These are phyloP conservation scores for Pythium pectinolyticum DNA, from an alignment of 352 stramenopile species.

Conservation along the genomic window DNA sequence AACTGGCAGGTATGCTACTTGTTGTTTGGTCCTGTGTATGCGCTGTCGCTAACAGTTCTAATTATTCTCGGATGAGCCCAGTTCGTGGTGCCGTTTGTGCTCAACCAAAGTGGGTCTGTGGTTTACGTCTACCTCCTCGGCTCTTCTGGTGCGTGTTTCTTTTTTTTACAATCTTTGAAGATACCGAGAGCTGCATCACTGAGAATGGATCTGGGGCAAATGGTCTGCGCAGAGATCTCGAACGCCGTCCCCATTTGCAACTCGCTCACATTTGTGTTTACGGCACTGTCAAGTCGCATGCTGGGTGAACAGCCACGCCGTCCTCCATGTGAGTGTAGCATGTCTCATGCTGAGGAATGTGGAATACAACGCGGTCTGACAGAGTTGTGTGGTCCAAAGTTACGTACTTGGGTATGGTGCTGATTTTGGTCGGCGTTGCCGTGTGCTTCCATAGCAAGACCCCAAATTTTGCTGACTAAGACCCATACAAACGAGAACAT, in stretches of 20 bases:
- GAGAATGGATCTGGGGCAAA: too few species aligned
- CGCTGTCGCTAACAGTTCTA: too few species aligned
- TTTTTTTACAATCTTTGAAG: too few species aligned
- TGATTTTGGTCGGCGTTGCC: constrained; percentile 28
- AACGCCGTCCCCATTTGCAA: constrained; percentile 89
- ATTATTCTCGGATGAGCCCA: constrained; percentile 17
- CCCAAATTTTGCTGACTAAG: background rate
- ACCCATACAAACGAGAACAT: too few species aligned
- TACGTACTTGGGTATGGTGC: constrained; percentile 29
- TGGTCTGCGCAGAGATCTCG: constrained; percentile 77
- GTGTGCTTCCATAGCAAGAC: constrained; percentile 31
- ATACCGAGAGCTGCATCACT: too few species aligned
- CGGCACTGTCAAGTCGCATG: constrained; percentile 73
- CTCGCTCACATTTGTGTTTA: constrained; percentile 87
- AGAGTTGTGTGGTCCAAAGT: constrained; percentile 1
- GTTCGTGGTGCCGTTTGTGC: constrained; percentile 78
- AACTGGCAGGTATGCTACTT: constrained; percentile 70
- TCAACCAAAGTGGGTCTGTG: constrained; percentile 85
- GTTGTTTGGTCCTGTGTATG: background rate
- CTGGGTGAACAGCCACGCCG: constrained; percentile 72
- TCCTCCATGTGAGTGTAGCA: constrained; percentile 49
- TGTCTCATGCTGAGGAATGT: background rate
- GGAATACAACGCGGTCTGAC: too few species aligned
- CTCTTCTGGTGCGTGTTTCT: constrained; percentile 44
- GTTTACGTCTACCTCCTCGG: constrained; percentile 80